Evolutionary conservation across 306 rosid species (phyloP).

Genomic region (Gillenia trifoliata): DNA sequence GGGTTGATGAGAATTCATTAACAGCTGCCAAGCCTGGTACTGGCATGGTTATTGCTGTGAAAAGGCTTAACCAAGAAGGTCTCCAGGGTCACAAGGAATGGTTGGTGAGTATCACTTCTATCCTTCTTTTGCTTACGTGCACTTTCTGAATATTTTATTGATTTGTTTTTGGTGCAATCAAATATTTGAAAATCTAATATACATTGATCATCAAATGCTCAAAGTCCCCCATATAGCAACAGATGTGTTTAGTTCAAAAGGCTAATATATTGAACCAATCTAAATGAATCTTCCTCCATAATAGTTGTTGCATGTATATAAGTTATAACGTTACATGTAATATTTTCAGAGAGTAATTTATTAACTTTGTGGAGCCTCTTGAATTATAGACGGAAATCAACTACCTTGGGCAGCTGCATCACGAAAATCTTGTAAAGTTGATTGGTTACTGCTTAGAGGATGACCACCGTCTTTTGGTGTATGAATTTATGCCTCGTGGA

Average conservation of each 20-base stretch:
- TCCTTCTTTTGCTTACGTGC: neutral
- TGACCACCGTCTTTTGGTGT: constrained; percentile 88
- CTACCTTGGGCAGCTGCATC: constrained; percentile 85
- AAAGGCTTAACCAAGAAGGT: constrained; percentile 96
- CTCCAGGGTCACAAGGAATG: constrained; percentile 96
- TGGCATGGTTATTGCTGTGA: constrained; percentile 85
- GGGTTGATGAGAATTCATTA: constrained; percentile 81
- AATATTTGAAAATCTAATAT: neutral
- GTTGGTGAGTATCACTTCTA: constrained; percentile 69
- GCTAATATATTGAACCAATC: neutral
- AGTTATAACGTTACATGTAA: constrained; percentile 8
- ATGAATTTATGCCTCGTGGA: constrained; percentile 78
- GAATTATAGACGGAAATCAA: constrained; percentile 76
- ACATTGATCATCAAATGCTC: neutral
- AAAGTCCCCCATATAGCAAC: neutral
- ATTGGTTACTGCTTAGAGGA: constrained; percentile 96
- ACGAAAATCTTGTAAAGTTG: constrained; percentile 88
- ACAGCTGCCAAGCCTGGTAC: constrained; percentile 78
- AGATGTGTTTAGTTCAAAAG: neutral
- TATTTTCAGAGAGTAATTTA: constrained; percentile 13
- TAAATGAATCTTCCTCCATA: neutral
- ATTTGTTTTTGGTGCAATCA: neutral
- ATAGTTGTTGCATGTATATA: constrained; percentile 9
- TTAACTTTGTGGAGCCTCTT: constrained; percentile 19
- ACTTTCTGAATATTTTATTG: neutral